phyloP scores from a whole-genome alignment of 257 asterid species.

The Forsythia suspensa region DNA sequence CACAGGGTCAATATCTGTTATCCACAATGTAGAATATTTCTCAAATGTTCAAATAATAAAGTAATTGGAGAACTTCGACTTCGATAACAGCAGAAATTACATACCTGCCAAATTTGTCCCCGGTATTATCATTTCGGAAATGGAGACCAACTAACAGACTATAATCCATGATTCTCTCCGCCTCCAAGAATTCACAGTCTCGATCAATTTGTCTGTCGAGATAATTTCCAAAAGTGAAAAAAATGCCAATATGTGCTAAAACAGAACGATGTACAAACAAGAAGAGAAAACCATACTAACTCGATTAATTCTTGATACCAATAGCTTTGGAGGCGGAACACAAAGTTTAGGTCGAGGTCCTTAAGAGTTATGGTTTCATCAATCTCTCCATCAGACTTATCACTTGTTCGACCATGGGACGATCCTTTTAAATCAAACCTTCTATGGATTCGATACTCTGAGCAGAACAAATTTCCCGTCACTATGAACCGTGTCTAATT shows the following conservation, averaged over 20 bases:
- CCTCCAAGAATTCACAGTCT: conserved; percentile 83
- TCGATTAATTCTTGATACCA: conserved; percentile 76
- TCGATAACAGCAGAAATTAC: not conserved
- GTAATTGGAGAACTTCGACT: not conserved
- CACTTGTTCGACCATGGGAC: conserved; percentile 75
- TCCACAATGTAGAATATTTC: not conserved
- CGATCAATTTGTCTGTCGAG: conserved; percentile 63
- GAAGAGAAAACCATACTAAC: conserved; percentile 35
- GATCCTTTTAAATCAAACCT: conserved; percentile 85
- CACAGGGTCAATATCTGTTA: not conserved
- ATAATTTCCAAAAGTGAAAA: not conserved
- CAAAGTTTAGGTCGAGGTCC: conserved; percentile 76
- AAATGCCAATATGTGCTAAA: not conserved
- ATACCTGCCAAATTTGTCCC: conserved; percentile 50
- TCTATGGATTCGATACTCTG: conserved; percentile 73
- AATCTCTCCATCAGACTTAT: conserved; percentile 60
- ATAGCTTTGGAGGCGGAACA: conserved; percentile 54
- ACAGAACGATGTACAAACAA: not conserved
- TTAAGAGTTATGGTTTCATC: conserved; percentile 85
- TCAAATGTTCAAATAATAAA: not conserved
- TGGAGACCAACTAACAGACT: conserved; percentile 86
- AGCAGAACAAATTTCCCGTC: conserved; percentile 86
- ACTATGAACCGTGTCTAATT: conserved; percentile 82
- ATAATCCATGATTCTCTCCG: conserved; percentile 83
- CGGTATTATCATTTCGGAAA: conserved; percentile 60